These are phyloP conservation scores for Aspergillus fumigatus DNA, from an alignment of 2,329 filamentous ascomycete genomes.

Conservation along the genomic window DNA sequence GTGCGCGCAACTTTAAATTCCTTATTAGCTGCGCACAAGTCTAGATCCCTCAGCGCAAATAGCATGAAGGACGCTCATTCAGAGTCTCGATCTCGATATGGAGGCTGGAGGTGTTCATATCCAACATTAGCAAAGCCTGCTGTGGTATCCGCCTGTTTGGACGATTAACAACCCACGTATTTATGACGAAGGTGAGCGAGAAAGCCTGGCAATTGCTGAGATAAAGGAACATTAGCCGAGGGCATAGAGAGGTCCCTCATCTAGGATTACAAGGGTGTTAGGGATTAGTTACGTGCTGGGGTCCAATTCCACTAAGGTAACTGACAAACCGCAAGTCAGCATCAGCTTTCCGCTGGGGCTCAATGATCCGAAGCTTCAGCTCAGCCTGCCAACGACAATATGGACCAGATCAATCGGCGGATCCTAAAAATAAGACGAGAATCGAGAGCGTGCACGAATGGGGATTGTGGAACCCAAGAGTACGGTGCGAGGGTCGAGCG, in stretches of 20 bases:
- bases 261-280: not conserved
- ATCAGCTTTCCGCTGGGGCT: not conserved
- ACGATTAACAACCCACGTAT: not conserved
- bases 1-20: not conserved
- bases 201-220: not conserved
- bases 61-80: not conserved
- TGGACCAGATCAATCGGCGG: not conserved
- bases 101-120: not conserved
- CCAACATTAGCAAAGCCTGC: not conserved
- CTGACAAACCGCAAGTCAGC: not conserved
- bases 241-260: not conserved
- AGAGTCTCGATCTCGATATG: not conserved
- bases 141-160: not conserved
- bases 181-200: not conserved
- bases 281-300: too few relatives aligned
- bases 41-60: too few relatives aligned
- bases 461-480: not conserved
- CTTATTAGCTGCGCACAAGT: not conserved
- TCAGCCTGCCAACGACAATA: not conserved
- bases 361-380: not conserved
- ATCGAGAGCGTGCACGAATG: not conserved
- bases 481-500: not conserved
- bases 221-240: not conserved
- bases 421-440: constrained; percentile 13
- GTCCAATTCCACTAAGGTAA: not conserved